Evolutionary conservation across 139 green algal species (phyloP), one percentile per base, ranked within the genome.

Genomic region (Picochlorum costavermella): DNA sequence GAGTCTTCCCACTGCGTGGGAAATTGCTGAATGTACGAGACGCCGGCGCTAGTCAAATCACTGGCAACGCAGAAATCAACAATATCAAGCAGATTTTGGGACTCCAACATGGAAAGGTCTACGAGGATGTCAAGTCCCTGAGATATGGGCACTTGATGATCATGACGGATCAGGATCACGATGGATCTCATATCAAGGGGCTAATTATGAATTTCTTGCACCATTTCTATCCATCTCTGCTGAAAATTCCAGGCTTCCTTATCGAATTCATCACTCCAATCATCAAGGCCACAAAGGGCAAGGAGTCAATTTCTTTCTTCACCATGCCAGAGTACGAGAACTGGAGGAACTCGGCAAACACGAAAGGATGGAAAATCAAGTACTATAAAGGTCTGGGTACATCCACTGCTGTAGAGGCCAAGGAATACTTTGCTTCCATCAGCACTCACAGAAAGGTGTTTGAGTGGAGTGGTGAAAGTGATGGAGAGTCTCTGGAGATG

Each of bases 311-410:
- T 50, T 65, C 81, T 12, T 99, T 99, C 78, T 99, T 97, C 85
- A 98, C 94, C 5, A 77, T 99, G 73, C 94, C 94, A 4, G 90
- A 99, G 84, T 99, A 99, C 67, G 92, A 99, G 77, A 61, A 71
- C 16, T 99, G 94, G 94, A 88, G 86, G 66, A 86, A 96, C 67
- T 69, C 13, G 1, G 71, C 65, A 30, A 74, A 55, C 33, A 66
- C 69, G 1, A 69, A 60, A 8, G 87, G 86, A 50, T 99, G 94
- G 94, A 78, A 69, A 14, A 90, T 97, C 80, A 99, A 99, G 84
- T 99, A 99, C 86, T 99, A 99, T 74, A 99, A 99, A 77, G 90
- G 93, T 91, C 81, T 99, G 74, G 94, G 94, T 77, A 98, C 94
- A 33, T 96, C 86, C 30, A 96, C 83, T 5, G 56, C 81, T 17